These are phyloP conservation scores for Colletotrichum australisinense DNA, from an alignment of 2,329 filamentous ascomycete genomes.

Conservation along the genomic window DNA sequence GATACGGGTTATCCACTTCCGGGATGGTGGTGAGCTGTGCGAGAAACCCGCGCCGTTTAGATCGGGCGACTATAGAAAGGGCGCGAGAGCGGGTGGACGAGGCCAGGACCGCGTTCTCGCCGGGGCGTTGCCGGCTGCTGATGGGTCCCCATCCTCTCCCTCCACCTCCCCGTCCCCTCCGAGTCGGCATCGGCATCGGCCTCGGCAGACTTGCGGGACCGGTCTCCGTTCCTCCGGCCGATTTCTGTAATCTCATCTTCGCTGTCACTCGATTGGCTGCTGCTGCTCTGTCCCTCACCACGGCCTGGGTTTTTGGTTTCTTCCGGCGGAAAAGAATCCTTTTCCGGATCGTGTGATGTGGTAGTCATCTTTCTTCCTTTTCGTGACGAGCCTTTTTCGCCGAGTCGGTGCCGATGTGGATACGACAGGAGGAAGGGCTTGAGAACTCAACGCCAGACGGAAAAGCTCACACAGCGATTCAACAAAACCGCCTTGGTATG, in stretches of 20 bases:
- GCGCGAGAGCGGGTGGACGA: slow-evolving; percentile 54
- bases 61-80: slow-evolving; percentile 54
- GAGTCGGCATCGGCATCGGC: slow-evolving; percentile 3
- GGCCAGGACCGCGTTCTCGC: slow-evolving; percentile 44
- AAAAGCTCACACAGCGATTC: background rate
- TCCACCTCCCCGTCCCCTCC: background rate
- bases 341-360: slow-evolving; percentile 31
- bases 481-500: background rate
- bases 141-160: slow-evolving; percentile 3
- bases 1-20: slow-evolving; percentile 81
- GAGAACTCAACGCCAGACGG: background rate
- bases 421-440: background rate
- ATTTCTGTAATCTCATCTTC: slow-evolving; percentile 25
- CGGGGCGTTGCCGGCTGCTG: slow-evolving; percentile 19
- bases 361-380: background rate
- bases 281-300: slow-evolving; percentile 6
- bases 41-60: slow-evolving; percentile 76
- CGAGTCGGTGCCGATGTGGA: slow-evolving; percentile 29
- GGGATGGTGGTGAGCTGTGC: slow-evolving; percentile 77
- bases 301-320: background rate
- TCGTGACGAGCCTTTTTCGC: background rate
- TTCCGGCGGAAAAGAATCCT: slow-evolving; percentile 27
- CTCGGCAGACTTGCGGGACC: slow-evolving; percentile 12
- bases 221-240: slow-evolving; percentile 14
- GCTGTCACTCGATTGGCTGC: slow-evolving; percentile 23